Evolutionary conservation across 371 early-diverging fungal genomes (phyloP), one percentile per base, ranked within the genome.

Genomic region (Rhizopus arrhizus): DNA sequence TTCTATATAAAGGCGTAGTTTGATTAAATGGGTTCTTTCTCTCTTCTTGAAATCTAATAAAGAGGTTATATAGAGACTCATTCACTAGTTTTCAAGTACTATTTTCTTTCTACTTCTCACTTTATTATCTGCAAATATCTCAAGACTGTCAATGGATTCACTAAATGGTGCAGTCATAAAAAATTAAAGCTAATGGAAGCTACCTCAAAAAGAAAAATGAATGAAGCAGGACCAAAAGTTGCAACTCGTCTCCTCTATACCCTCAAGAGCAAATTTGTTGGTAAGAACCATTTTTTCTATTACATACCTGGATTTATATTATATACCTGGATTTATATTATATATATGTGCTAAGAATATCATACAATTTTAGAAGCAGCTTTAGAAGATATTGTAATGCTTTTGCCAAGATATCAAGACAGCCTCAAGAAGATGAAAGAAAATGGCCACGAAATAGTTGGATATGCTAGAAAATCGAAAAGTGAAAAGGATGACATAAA

Each of bases 331-430:
- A n/a, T 42, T 42, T 43, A 43, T 43, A 43, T 10, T 56, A 53
- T 61, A 61, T 41, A 50, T 56, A 41, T 61, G 55, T 54, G 16
- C 61, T 61, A 55, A 61, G 62, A 56, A 61, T 61, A 61, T 58
- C 58, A 40, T 49, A 49, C 50, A 11, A 22, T 58, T 49, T 29
- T 61, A 61, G 56, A 61, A 34, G 50, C 62, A 42, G 13, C 51
- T 55, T 55, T 56, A 55, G 43, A 50, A 61, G 62, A 61, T 42
- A 56, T 61, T 50, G 42, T 50, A 40, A 56, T 56, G 51, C 43
- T n/a, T 58, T 62, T 62, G 56, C 46, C 56, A 32, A 62, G 16
- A 50, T 56, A 62, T 54, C 47, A 46, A 49, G 31, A 29, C 10
- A 58, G 41, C 49, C 58, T 58, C 40, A 40, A 40, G 41, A 58